Evolutionary conservation across 139 green algal genomes (phyloP).

Genomic region (Volvox africanus): DNA sequence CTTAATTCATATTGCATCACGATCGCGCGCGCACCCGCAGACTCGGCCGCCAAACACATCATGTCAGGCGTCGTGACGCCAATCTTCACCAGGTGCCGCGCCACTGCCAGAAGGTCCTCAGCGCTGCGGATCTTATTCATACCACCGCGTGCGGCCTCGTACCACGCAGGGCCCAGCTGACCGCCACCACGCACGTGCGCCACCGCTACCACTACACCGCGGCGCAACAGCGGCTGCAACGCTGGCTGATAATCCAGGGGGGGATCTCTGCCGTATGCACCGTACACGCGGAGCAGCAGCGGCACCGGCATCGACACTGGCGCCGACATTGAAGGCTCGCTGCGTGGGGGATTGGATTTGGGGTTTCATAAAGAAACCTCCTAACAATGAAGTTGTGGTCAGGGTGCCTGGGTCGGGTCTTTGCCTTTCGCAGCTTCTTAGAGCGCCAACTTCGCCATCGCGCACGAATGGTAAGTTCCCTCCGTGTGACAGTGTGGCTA

Average conservation of each 20-base stretch:
- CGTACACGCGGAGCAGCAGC: constrained; percentile 47
- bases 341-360: no score
- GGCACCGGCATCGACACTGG: background rate
- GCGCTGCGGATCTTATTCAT: constrained; percentile 22
- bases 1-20: no score
- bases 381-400: no score
- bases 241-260: constrained; percentile 9
- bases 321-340: no score
- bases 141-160: constrained; percentile 39
- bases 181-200: constrained; percentile 52
- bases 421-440: no score
- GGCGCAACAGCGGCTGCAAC: constrained; percentile 27
- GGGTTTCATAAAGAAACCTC: no score
- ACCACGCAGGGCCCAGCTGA: constrained; percentile 41
- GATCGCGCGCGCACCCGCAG: constrained; percentile 32
- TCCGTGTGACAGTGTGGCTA: no score
- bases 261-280: constrained; percentile 28
- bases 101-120: constrained; percentile 39
- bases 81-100: background rate
- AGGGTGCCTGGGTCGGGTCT: no score
- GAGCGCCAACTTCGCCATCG: no score
- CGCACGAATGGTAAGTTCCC: no score
- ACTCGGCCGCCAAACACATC: constrained; percentile 26
- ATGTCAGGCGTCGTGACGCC: background rate
- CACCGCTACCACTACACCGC: constrained; percentile 36